Conservation (phyloP, 305 asterid species). For the Solanum aculeatissimum region DNA sequence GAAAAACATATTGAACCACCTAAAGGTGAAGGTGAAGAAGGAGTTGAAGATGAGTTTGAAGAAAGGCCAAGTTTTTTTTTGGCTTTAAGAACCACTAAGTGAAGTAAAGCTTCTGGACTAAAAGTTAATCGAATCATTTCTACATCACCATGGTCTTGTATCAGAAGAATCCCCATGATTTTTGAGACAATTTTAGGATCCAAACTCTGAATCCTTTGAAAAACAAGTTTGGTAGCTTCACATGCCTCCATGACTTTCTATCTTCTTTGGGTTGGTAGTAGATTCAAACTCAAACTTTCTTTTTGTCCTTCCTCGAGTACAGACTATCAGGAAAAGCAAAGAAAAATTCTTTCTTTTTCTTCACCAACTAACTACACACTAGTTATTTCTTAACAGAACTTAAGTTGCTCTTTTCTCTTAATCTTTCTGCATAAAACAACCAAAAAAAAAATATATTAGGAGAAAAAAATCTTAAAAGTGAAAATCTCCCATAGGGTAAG, state of each 20-base stretch:
- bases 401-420: conserved; percentile 30
- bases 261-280: conserved; percentile 14
- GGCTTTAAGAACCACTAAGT: conserved; percentile 41
- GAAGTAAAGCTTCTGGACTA: conserved; percentile 52
- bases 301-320: conserved; percentile 16
- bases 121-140: conserved; percentile 80
- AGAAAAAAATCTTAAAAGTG: neutral
- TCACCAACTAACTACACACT: conserved; percentile 12
- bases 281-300: conserved; percentile 23
- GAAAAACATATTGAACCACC: conserved; percentile 27
- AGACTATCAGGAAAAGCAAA: conserved; percentile 2
- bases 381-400: conserved; percentile 1
- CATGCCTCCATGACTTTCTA: conserved; percentile 45
- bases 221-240: conserved; percentile 72
- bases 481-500: conserved; percentile 15
- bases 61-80: conserved; percentile 39
- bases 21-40: conserved; percentile 35
- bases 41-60: conserved; percentile 37
- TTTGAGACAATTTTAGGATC: conserved; percentile 68
- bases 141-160: conserved; percentile 74
- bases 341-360: conserved; percentile 4
- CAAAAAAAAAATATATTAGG: conserved; percentile 6
- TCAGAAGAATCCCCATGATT: conserved; percentile 60
- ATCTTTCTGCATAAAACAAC: conserved; percentile 34
- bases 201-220: conserved; percentile 46